Evolutionary conservation across 768 basidiomycete genomes (phyloP).

Genomic region (Phaeotremella skinneri): DNA sequence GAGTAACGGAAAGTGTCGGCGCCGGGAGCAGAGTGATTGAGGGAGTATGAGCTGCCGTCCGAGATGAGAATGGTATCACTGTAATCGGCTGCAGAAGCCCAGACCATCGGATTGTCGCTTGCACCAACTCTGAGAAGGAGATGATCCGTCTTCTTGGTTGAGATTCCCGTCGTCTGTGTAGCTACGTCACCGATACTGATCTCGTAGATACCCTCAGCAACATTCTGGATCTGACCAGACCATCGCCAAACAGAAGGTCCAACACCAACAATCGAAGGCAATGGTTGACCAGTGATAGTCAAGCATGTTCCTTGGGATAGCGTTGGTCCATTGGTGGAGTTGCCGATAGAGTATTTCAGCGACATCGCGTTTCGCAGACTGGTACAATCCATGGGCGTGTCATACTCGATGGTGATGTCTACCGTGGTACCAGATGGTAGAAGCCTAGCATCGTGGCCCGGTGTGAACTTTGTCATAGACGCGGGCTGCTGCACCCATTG

Average conservation of each 20-base stretch:
- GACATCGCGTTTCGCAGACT: constrained; percentile 64
- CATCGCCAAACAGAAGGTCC: constrained; percentile 67
- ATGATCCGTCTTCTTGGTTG: constrained; percentile 64
- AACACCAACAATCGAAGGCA: constrained; percentile 59
- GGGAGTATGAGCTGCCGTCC: constrained; percentile 66
- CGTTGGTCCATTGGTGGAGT: constrained; percentile 60
- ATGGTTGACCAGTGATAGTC: constrained; percentile 54
- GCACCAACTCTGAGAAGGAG: constrained; percentile 77
- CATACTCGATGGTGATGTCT: constrained; percentile 76
- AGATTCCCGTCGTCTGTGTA: constrained; percentile 61
- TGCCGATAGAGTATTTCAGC: constrained; percentile 69
- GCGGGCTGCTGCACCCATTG: constrained; percentile 73
- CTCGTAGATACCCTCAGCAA: constrained; percentile 79
- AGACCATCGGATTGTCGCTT: constrained; percentile 76
- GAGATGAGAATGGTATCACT: constrained; percentile 57
- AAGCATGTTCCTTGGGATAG: constrained; percentile 51
- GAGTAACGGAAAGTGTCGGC: constrained; percentile 86
- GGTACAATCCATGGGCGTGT: constrained; percentile 68
- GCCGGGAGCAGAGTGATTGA: constrained; percentile 77
- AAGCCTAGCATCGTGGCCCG: constrained; percentile 82
- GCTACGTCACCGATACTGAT: constrained; percentile 65
- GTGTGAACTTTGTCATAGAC: constrained; percentile 71
- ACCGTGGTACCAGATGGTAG: constrained; percentile 55
- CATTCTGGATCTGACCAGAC: constrained; percentile 68
- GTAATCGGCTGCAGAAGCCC: constrained; percentile 72